Evolutionary conservation across 2,329 filamentous ascomycete species (phyloP).

Genomic region (Aspergillus thermomutatus): DNA sequence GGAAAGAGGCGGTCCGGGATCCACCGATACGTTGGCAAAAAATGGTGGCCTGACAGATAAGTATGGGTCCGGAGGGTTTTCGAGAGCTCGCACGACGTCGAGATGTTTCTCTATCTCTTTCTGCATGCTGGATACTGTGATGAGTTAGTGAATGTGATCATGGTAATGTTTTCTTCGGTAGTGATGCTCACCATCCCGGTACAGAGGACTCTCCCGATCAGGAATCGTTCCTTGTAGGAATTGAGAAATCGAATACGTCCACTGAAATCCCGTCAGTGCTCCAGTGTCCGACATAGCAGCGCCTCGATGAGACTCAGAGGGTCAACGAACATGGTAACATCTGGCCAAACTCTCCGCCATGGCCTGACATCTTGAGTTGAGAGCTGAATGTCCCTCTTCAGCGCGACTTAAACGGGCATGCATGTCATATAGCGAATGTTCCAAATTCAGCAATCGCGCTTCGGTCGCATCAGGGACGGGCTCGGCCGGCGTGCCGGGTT

Average conservation of each 20-base stretch:
- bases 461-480: constrained; percentile 77
- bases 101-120: constrained; percentile 61
- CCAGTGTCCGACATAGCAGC: neutral
- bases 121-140: constrained; percentile 55
- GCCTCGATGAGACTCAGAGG: constrained; percentile 1
- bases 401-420: constrained; percentile 71
- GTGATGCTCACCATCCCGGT: constrained; percentile 70
- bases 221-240: constrained; percentile 71
- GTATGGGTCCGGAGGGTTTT: constrained; percentile 63
- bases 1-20: constrained; percentile 73
- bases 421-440: constrained; percentile 80
- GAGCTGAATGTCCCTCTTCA: constrained; percentile 76
- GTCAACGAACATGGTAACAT: constrained; percentile 58
- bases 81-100: constrained; percentile 54
- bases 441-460: constrained; percentile 68
- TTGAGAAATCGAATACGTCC: constrained; percentile 80
- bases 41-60: constrained; percentile 64
- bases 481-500: constrained; percentile 81
- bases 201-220: constrained; percentile 69
- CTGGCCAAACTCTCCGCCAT: constrained; percentile 77
- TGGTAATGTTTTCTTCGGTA: neutral
- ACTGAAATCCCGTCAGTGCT: constrained; percentile 42
- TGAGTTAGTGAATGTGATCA: constrained; percentile 13
- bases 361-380: constrained; percentile 77
- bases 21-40: constrained; percentile 59